Conservation (phyloP, 2,329 filamentous ascomycete genomes). For the Neofusicoccum umdonicola region DNA sequence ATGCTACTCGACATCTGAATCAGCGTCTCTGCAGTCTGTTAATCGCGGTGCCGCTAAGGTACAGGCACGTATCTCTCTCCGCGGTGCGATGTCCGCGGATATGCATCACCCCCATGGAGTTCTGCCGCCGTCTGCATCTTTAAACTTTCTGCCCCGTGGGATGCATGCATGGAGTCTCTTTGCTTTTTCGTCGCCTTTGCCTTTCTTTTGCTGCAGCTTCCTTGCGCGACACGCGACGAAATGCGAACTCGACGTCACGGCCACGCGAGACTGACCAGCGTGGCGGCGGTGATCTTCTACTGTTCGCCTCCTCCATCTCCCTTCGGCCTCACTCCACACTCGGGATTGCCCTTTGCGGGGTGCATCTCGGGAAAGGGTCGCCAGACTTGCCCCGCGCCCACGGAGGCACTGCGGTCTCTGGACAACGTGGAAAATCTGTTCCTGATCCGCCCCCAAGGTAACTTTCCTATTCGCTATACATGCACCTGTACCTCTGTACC, state of each 20-base stretch:
- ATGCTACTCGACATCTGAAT: background rate
- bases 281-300: background rate
- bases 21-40: background rate
- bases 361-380: background rate
- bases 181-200: background rate
- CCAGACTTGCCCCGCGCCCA: background rate
- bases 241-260: background rate
- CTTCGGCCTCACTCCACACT: background rate
- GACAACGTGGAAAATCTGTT: background rate
- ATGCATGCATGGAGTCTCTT: background rate
- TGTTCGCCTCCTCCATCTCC: background rate
- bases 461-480: background rate
- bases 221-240: conserved; percentile 2
- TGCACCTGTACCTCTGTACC: background rate
- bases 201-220: background rate
- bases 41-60: background rate
- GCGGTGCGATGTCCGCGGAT: background rate
- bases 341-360: conserved; percentile 1
- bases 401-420: background rate
- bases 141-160: background rate
- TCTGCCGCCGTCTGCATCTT: background rate
- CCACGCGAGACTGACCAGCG: background rate
- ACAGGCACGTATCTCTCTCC: background rate
- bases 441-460: background rate
- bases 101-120: background rate